phyloP scores from a whole-genome alignment of 108 stramenopile genomes.

The Chaetoceros muelleri region DNA sequence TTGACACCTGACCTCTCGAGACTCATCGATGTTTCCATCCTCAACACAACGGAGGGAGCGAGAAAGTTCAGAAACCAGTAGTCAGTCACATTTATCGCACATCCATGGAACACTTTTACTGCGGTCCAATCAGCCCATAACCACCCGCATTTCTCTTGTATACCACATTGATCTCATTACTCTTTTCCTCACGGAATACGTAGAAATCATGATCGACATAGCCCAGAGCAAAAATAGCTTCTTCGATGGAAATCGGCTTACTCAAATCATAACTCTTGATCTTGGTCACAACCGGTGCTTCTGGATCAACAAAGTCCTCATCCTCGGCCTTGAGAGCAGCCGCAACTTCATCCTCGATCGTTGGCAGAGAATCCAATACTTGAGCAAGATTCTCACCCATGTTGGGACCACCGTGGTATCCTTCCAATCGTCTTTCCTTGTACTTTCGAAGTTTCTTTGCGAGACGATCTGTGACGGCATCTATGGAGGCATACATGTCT shows the following conservation, averaged over 20 bases:
- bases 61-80: conserved; percentile 2
- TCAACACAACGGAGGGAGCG: too few species aligned
- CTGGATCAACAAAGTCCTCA: conserved; percentile 54
- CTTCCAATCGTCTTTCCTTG: conserved; percentile 70
- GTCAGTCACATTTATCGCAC: conserved; percentile 14
- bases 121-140: conserved; percentile 71
- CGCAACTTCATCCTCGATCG: conserved; percentile 23
- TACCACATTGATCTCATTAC: conserved; percentile 68
- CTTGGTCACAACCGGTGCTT: conserved; percentile 62
- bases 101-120: conserved; percentile 34
- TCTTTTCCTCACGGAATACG: conserved; percentile 73
- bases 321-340: conserved; percentile 15
- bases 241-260: conserved; percentile 63
- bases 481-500: conserved; percentile 83
- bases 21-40: neutral
- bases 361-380: conserved; percentile 32
- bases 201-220: conserved; percentile 92
- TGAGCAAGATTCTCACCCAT: conserved; percentile 75
- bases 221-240: conserved; percentile 84
- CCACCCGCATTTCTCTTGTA: conserved; percentile 91
- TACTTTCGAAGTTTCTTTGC: conserved; percentile 64
- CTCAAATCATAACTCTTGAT: conserved; percentile 72
- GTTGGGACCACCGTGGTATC: conserved; percentile 67
- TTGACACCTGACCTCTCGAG: too few species aligned
- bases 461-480: conserved; percentile 52